These are phyloP conservation scores for Boletellus ananiceps DNA, from an alignment of 768 basidiomycete genomes.

Conservation along the genomic window DNA sequence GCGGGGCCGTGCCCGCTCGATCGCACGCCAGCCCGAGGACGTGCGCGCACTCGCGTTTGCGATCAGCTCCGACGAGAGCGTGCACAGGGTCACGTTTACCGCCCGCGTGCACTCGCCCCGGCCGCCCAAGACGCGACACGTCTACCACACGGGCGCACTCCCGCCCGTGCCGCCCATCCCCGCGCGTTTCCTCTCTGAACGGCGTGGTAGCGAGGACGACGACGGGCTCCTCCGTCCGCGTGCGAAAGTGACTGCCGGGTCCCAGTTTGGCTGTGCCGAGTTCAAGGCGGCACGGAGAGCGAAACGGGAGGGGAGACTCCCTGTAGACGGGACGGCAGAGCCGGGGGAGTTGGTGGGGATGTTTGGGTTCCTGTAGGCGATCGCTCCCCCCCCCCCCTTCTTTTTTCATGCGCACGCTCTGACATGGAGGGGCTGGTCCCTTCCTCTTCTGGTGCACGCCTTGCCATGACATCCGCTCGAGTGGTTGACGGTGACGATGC, in stretches of 20 bases:
- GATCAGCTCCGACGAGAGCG: slow-evolving; percentile 26
- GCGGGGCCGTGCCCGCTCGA: slow-evolving; percentile 4
- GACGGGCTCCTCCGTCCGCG: slow-evolving; percentile 21
- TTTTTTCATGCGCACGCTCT: neutral
- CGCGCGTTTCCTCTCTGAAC: slow-evolving; percentile 1
- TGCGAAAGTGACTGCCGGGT: slow-evolving; percentile 19
- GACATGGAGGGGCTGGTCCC: neutral
- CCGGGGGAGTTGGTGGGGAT: too few species aligned
- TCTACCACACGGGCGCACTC: slow-evolving; percentile 19
- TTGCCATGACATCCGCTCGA: neutral
- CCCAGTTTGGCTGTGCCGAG: slow-evolving; percentile 24
- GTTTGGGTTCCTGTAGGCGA: slow-evolving; percentile 19
- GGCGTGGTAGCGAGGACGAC: neutral
- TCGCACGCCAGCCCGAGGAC: slow-evolving; percentile 16
- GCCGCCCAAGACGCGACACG: slow-evolving; percentile 8
- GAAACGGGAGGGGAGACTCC: slow-evolving; percentile 20
- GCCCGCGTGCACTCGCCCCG: slow-evolving; percentile 16
- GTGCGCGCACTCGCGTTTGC: slow-evolving; percentile 22
- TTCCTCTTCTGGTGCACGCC: neutral
- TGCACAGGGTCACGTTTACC: slow-evolving; percentile 20
- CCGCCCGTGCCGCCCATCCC: slow-evolving; percentile 26
- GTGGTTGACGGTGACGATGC: neutral
- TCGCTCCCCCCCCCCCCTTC: too few species aligned
- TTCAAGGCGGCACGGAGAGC: slow-evolving; percentile 28
- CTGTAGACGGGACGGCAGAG: slow-evolving; percentile 1